Conservation (phyloP, 129 eudicot genomes). For the Centrapalus pauciflorus region DNA sequence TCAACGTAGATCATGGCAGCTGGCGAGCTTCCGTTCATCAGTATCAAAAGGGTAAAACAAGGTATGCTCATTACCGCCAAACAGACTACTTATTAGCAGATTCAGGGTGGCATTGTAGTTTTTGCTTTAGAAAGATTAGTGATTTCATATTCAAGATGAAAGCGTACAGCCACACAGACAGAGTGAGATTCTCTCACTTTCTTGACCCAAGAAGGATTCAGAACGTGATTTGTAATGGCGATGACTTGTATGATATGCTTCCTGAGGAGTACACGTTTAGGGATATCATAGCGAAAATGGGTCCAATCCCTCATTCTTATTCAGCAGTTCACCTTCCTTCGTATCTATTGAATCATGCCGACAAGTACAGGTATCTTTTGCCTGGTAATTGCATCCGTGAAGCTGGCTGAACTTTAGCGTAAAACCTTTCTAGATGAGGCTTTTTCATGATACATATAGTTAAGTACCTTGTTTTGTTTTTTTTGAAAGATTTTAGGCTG, state of each 20-base stretch:
- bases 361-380: constrained; percentile 52
- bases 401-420: constrained; percentile 26
- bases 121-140: constrained; percentile 51
- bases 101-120: constrained; percentile 86
- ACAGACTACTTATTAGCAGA: constrained; percentile 51
- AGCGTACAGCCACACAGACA: constrained; percentile 69
- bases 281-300: constrained; percentile 68
- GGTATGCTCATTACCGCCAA: constrained; percentile 65
- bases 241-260: constrained; percentile 67
- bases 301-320: constrained; percentile 65
- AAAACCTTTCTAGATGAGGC: not conserved
- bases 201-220: constrained; percentile 62
- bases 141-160: constrained; percentile 80
- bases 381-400: constrained; percentile 75
- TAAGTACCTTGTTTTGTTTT: constrained; percentile 14
- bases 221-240: constrained; percentile 55
- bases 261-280: constrained; percentile 75
- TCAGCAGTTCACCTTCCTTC: constrained; percentile 70
- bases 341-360: constrained; percentile 43
- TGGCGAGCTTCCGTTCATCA: constrained; percentile 77
- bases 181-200: constrained; percentile 63
- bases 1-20: constrained; percentile 33
- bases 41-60: constrained; percentile 52
- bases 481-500: constrained; percentile 12
- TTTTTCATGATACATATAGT: constrained; percentile 14